These are phyloP conservation scores for Neopestalotiopsis sp. DNA, from an alignment of 2,329 filamentous ascomycete species.

Conservation along the genomic window DNA sequence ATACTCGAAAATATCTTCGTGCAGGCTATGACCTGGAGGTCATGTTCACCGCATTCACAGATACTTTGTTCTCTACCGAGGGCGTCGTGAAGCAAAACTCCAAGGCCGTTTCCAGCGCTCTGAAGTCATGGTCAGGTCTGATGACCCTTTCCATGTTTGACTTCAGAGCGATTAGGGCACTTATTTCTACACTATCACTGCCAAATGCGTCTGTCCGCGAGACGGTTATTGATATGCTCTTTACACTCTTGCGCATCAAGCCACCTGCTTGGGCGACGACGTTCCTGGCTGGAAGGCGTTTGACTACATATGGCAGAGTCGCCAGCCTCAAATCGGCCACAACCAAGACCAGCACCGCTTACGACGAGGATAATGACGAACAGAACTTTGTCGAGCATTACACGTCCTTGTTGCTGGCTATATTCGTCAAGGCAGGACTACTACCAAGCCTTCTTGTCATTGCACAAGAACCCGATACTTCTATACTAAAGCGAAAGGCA, in stretches of 20 bases:
- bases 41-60: conserved; percentile 90
- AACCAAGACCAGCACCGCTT: conserved; percentile 52
- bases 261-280: conserved; percentile 93
- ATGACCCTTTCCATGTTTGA: conserved; percentile 88
- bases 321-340: conserved; percentile 74
- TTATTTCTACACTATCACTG: conserved; percentile 68
- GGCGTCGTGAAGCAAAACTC: conserved; percentile 80
- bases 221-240: conserved; percentile 86
- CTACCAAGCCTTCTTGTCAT: conserved; percentile 66
- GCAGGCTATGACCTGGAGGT: conserved; percentile 89
- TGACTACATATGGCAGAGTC: conserved; percentile 97
- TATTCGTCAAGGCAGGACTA: conserved; percentile 83
- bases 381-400: conserved; percentile 94
- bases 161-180: conserved; percentile 81
- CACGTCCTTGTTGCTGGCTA: conserved; percentile 83
- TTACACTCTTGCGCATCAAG: conserved; percentile 83
- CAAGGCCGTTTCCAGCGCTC: conserved; percentile 86
- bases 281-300: conserved; percentile 86
- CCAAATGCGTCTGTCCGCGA: conserved; percentile 66
- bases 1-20: conserved; percentile 79
- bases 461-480: conserved; percentile 70
- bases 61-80: conserved; percentile 69
- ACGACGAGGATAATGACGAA: conserved; percentile 71
- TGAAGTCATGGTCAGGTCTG: conserved; percentile 93
- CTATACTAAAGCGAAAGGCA: conserved; percentile 81